Base-by-base conservation (phyloP, 2,329 filamentous ascomycete genomes). In the Sclerotinia subarctica region DNA sequence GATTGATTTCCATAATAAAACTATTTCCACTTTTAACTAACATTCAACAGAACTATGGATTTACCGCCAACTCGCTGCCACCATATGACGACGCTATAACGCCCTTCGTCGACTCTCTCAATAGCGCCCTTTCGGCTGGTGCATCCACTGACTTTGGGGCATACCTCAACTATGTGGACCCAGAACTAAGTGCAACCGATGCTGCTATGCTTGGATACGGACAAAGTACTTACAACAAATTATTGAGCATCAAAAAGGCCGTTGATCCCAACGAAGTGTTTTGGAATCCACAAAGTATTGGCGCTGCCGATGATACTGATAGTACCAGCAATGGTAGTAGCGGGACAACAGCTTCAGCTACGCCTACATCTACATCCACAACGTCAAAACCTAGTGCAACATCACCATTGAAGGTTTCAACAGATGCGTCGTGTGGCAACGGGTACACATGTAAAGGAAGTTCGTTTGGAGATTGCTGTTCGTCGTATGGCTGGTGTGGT, bases 251-350 rank as follows among this genome's bases (percentile, higher is more conserved):
- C 15, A 71, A 71, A 44, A 11, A 24, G 1, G 26, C 46, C 2
- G 21, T 63, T 5, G 70, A 71, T 44, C 68, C 70, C 6, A 57
- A 44, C 3, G 21, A 58, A 38, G 26, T 70, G 8, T 71, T 71
- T 26, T 71, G 70, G 70, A 71, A 71, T 46, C 70, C 70, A n/a
- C 65, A 57, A 51, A 42, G 66, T 69, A 44, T 69, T 68, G 35
- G 56, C 2, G 59, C 35, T 21, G 58, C 57, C n/a, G 57, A 60
- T 49, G 32, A 58, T n/a, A 10, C 46, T 0, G 15, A 24, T n/a
- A 42, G 46, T 7, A n/a, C 35, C 19, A 32, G 60, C 17, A 63
- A 21, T 26, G 15, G 46, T 17, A 51, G 29, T 19, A 51, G 15
- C 21, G 56, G 24, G 29, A 29, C 24, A 3, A 21, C 38, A 3